These are phyloP conservation scores for Amesomyces nigricolor DNA, from an alignment of 2,329 filamentous ascomycete genomes.

Conservation along the genomic window DNA sequence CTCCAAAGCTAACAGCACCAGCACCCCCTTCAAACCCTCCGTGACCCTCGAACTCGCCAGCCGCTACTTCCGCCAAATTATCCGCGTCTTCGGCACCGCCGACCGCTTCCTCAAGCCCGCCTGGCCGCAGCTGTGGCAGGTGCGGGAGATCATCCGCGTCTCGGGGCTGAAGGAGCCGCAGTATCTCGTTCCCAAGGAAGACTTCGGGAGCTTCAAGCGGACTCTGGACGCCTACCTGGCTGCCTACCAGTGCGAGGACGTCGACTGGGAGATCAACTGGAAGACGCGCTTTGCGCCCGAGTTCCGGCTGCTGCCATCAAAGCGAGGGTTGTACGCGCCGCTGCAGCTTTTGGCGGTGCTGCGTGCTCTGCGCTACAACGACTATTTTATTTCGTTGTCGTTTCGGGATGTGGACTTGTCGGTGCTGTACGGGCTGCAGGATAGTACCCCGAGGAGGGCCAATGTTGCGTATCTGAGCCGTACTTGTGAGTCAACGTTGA, in stretches of 20 bases:
- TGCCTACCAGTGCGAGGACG: conserved; percentile 45
- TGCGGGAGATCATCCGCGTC: conserved; percentile 47
- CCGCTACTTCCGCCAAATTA: conserved; percentile 48
- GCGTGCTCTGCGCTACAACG: conserved; percentile 52
- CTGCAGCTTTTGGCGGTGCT: conserved; percentile 53
- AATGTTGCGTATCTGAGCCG: conserved; percentile 48
- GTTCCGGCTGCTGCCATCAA: conserved; percentile 46
- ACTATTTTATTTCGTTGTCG: conserved; percentile 54
- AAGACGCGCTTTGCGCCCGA: conserved; percentile 44
- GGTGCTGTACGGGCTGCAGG: conserved; percentile 36
- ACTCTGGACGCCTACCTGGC: conserved; percentile 52
- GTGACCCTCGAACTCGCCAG: conserved; percentile 44
- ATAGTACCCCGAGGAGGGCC: conserved; percentile 39
- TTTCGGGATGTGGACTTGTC: conserved; percentile 49
- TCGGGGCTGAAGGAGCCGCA: conserved; percentile 48
- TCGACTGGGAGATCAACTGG: conserved; percentile 49
- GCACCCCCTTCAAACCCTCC: conserved; percentile 30
- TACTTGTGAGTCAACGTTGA: conserved; percentile 37
- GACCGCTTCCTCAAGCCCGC: conserved; percentile 53
- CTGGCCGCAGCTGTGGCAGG: conserved; percentile 53
- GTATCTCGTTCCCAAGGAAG: conserved; percentile 48
- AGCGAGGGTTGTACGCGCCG: conserved; percentile 39
- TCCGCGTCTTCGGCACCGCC: conserved; percentile 48
- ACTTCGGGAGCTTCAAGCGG: conserved; percentile 48
- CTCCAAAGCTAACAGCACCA: conserved; percentile 11